phyloP scores from a whole-genome alignment of 352 stramenopile species.

The Pythium apleroticum region DNA sequence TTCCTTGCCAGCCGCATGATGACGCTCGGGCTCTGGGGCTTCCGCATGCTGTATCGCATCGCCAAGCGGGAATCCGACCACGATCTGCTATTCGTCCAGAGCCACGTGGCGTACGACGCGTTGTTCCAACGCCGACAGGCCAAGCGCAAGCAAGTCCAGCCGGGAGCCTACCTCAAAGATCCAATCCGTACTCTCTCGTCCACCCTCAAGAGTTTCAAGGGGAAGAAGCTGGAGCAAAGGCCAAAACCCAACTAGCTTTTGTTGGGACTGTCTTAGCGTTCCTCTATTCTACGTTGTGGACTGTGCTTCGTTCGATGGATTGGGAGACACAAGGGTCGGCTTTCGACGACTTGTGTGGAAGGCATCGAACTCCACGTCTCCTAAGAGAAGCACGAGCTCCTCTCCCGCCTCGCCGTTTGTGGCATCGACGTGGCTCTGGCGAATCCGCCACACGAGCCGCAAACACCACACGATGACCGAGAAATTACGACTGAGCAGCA shows the following conservation, averaged over 20 bases:
- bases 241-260: background rate
- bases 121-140: background rate
- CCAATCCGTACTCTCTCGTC: background rate
- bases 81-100: slow-evolving; percentile 30
- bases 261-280: background rate
- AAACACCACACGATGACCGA: background rate
- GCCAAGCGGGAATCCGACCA: slow-evolving; percentile 6
- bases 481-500: background rate
- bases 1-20: slow-evolving; percentile 28
- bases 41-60: slow-evolving; percentile 30
- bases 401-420: background rate
- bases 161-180: background rate
- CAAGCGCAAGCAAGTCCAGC: background rate
- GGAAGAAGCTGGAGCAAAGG: background rate
- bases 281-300: background rate
- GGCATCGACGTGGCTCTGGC: background rate
- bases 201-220: background rate
- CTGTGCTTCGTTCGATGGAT: background rate
- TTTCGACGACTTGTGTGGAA: background rate
- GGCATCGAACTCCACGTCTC: background rate
- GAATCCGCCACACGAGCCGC: background rate
- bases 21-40: slow-evolving; percentile 19
- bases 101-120: slow-evolving; percentile 27
- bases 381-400: background rate
- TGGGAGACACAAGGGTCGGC: background rate